A percentile compares a stretch with the other conserved stretches of the same genome.
These are phyloP conservation scores for Agroathelia rolfsii DNA, from an alignment of 1,284 basidiomycete species.

Conservation along the genomic window DNA sequence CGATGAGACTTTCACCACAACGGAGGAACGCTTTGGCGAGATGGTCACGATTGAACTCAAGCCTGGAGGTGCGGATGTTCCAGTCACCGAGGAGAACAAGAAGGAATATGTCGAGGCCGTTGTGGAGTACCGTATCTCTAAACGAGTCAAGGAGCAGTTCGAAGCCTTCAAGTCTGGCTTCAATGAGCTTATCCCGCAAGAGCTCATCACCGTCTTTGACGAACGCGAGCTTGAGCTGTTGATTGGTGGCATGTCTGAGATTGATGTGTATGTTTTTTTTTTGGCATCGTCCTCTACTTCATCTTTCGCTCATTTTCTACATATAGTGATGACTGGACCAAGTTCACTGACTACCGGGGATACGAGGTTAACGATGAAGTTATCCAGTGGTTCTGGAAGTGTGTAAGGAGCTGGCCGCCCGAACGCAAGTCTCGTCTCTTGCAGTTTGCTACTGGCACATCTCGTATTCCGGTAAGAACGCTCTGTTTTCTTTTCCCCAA, in stretches of 20 bases:
- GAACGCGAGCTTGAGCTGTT: constrained; percentile 88
- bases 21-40: constrained; percentile 91
- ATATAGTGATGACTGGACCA: constrained; percentile 63
- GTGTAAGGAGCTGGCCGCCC: constrained; percentile 84
- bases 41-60: constrained; percentile 87
- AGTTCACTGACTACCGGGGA: constrained; percentile 67
- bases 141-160: constrained; percentile 90
- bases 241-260: constrained; percentile 95
- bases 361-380: constrained; percentile 77
- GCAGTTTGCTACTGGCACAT: constrained; percentile 91
- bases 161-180: constrained; percentile 93
- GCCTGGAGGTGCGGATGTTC: constrained; percentile 67
- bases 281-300: constrained; percentile 2
- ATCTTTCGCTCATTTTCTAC: constrained; percentile 6
- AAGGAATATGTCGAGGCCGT: constrained; percentile 87
- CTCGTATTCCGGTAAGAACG: constrained; percentile 87
- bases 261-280: constrained; percentile 63
- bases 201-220: constrained; percentile 91
- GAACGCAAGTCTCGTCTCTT: constrained; percentile 85
- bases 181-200: constrained; percentile 90
- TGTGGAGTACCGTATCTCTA: constrained; percentile 86
- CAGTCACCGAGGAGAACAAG: constrained; percentile 92
- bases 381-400: constrained; percentile 98
- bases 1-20: constrained; percentile 83
- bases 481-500: constrained; percentile 18